A percentile compares a stretch with the other conserved stretches of the same genome.
These are phyloP conservation scores for Pyrus bretschneideri DNA, from an alignment of 306 rosid species.

Conservation along the genomic window DNA sequence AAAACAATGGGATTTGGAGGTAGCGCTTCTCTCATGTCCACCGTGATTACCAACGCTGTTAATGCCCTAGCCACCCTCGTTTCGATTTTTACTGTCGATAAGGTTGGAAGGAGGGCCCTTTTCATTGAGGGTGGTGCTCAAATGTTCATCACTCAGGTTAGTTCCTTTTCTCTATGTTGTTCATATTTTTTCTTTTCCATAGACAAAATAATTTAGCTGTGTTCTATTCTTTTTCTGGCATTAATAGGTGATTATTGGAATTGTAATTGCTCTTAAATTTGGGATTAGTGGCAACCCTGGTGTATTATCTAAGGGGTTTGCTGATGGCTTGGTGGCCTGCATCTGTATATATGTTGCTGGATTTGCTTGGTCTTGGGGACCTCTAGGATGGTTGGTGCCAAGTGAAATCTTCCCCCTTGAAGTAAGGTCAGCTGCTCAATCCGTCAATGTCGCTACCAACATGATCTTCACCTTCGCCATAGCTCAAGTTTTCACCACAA, in stretches of 20 bases:
- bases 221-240: too few relatives aligned
- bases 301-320: constrained; percentile 38
- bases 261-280: constrained; percentile 47
- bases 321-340: constrained; percentile 29
- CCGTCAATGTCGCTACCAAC: constrained; percentile 49
- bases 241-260: constrained; percentile 43
- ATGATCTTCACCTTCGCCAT: constrained; percentile 65
- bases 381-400: constrained; percentile 76
- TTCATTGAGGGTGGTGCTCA: constrained; percentile 71
- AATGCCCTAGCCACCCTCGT: constrained; percentile 40
- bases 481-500: constrained; percentile 57
- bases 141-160: constrained; percentile 56
- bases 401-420: constrained; percentile 72
- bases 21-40: constrained; percentile 56
- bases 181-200: neutral
- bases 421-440: constrained; percentile 46
- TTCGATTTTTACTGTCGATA: constrained; percentile 51
- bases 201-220: too few relatives aligned
- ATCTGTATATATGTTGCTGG: constrained; percentile 56
- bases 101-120: constrained; percentile 57
- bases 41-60: constrained; percentile 49
- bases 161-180: neutral
- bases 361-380: constrained; percentile 89
- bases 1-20: constrained; percentile 67
- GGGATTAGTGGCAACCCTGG: constrained; percentile 62